Base-by-base conservation (phyloP, 805 yeast species). In the Kurtzmaniella cleridarum region DNA sequence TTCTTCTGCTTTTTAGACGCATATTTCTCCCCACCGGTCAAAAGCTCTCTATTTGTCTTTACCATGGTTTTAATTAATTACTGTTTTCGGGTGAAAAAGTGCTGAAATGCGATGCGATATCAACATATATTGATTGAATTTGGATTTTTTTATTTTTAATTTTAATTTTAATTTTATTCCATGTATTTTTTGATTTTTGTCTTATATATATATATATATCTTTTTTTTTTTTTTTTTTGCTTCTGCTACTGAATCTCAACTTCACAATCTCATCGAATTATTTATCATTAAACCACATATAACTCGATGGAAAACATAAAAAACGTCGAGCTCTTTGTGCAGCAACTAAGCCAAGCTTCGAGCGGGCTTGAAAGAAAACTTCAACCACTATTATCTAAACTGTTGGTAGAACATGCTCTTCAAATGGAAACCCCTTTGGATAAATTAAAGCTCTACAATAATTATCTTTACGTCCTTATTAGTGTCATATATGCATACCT, bases 21-120 rank as follows among this genome's bases (percentile, higher is more conserved):
- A 59, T 89, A 90, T 49, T 75, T 76, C 60, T 83, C 79, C 52
- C 95, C 96, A 27, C 95, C 88, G 7, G 96, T 84, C 57, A 90
- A 81, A 41, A 90, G 78, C 53, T 89, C 91, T 62, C 95, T 78
- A 60, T 91, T 90, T 3, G 73, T 67, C 48, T 66, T 62, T 35
- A 47, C 40, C 20, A 36, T 36, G 24, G 24, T 20, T 20, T 20
- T 20, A 5, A 20, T 20, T 20, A 8, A 20, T 5, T 20, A 8
- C 8, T 20, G 24, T 20, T 20, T 8, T 8, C 5, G 24, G 8
- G 24, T 20, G 24, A 20, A 20, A 20, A 20, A 20, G 5, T 8
- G 24, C 5, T 20, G 24, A 20, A 8, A 20, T 20, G 24, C 5
- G 24, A 20, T 20, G 24, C 5, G 24, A 20, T 20, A 20, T 20